These are phyloP conservation scores for Pseudogymnoascus sp. DNA, from an alignment of 2,329 filamentous ascomycete species.

Conservation along the genomic window DNA sequence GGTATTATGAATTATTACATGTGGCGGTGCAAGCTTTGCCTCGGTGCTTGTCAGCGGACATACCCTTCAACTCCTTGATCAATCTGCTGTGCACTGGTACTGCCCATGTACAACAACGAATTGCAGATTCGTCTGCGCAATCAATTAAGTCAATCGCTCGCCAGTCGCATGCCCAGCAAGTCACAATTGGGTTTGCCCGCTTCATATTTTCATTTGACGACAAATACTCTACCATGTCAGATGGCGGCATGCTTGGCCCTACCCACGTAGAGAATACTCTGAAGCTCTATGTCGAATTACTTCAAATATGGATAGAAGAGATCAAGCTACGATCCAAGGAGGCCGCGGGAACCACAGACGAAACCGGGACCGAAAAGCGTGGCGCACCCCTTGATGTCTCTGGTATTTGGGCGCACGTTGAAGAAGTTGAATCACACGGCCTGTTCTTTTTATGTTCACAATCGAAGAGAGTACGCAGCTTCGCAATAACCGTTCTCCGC, in stretches of 20 bases:
- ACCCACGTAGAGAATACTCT: constrained; percentile 93
- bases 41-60: constrained; percentile 82
- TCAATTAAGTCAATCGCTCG: constrained; percentile 92
- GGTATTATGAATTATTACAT: constrained; percentile 91
- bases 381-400: constrained; percentile 77
- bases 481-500: constrained; percentile 84
- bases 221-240: constrained; percentile 93
- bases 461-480: constrained; percentile 77
- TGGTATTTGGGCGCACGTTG: constrained; percentile 83
- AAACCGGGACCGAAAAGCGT: constrained; percentile 56
- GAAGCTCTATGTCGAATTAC: constrained; percentile 82
- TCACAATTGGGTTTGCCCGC: constrained; percentile 90
- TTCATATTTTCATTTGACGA: constrained; percentile 99
- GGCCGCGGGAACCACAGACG: constrained; percentile 58
- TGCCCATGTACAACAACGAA: constrained; percentile 86
- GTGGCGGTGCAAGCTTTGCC: constrained; percentile 93
- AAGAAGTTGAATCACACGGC: constrained; percentile 93
- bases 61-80: constrained; percentile 87
- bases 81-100: constrained; percentile 95
- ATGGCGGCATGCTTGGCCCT: constrained; percentile 89
- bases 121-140: constrained; percentile 83
- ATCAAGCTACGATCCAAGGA: constrained; percentile 80
- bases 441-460: constrained; percentile 97
- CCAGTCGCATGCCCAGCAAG: constrained; percentile 87
- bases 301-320: constrained; percentile 97